Conservation (phyloP, 768 basidiomycete species). For the Tulasnella sp. region DNA sequence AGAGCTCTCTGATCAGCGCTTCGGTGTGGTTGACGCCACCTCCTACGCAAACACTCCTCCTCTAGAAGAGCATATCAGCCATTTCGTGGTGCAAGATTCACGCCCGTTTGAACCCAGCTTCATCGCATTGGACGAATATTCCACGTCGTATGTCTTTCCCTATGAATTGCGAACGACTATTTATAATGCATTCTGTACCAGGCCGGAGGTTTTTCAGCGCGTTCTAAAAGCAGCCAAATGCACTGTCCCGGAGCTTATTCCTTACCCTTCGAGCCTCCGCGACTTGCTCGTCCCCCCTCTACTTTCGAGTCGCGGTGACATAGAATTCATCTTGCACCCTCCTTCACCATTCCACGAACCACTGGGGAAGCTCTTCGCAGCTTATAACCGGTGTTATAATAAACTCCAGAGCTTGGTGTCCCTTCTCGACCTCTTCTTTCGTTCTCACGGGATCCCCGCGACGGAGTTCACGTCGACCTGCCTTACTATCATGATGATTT, state of each 20-base stretch:
- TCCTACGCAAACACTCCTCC: no score
- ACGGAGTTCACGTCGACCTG: slow-evolving; percentile 14
- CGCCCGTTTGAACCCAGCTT: no score
- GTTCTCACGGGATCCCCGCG: slow-evolving; percentile 10
- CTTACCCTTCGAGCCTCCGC: not conserved
- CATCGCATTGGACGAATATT: no score
- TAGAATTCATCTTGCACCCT: not conserved
- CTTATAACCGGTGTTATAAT: not conserved
- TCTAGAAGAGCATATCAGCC: no score
- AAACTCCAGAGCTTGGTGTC: not conserved
- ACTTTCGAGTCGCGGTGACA: not conserved
- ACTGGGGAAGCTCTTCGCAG: not conserved
- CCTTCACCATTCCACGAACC: not conserved
- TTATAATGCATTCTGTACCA: no score
- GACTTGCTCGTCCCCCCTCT: not conserved
- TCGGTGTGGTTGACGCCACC: no score
- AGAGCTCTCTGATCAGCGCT: no score
- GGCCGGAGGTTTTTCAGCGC: not conserved
- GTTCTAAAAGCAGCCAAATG: not conserved
- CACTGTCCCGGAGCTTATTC: not conserved
- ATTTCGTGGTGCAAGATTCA: no score
- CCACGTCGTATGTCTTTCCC: no score
- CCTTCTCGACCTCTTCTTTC: slow-evolving; percentile 6
- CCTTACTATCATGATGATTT: slow-evolving; percentile 18
- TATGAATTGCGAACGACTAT: no score